Evolutionary conservation across 2,329 filamentous ascomycete genomes (phyloP).

Genomic region (Fusarium nisikadoi): DNA sequence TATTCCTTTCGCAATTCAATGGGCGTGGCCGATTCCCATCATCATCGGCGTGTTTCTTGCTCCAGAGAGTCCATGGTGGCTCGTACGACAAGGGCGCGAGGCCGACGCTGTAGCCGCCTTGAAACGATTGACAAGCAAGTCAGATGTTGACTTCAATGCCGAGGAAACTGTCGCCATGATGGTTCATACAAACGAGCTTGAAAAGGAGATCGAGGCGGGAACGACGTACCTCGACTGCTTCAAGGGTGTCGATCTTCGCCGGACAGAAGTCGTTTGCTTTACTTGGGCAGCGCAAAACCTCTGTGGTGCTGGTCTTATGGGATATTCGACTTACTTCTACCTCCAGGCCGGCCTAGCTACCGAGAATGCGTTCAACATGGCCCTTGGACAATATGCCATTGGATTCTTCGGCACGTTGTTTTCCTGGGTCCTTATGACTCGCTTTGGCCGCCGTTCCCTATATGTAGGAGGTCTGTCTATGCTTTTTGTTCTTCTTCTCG

Average conservation of each 20-base stretch:
- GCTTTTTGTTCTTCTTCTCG: neutral
- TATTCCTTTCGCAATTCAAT: neutral
- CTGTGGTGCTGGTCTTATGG: conserved; percentile 49
- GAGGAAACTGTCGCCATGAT: conserved; percentile 28
- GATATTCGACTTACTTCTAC: conserved; percentile 57
- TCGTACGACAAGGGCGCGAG: neutral
- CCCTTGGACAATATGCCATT: conserved; percentile 48
- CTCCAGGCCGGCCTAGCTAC: conserved; percentile 53
- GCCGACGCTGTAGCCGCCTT: neutral
- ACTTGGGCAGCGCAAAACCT: conserved; percentile 52
- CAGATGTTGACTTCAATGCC: conserved; percentile 4
- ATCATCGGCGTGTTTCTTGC: neutral
- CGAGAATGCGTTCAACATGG: conserved; percentile 50
- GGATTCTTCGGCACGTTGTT: conserved; percentile 53
- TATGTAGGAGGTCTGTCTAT: conserved; percentile 52
- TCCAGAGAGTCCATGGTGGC: neutral
- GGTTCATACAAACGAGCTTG: conserved; percentile 23
- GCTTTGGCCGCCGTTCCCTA: conserved; percentile 11
- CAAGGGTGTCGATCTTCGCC: conserved; percentile 55
- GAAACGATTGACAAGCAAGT: neutral
- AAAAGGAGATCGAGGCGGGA: conserved; percentile 25
- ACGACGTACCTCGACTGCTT: conserved; percentile 56
- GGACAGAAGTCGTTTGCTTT: conserved; percentile 54
- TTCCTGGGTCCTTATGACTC: conserved; percentile 48
- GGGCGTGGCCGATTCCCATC: neutral